Conservation (phyloP, 2,329 filamentous ascomycete genomes). For the Elsinoe ampelina region DNA sequence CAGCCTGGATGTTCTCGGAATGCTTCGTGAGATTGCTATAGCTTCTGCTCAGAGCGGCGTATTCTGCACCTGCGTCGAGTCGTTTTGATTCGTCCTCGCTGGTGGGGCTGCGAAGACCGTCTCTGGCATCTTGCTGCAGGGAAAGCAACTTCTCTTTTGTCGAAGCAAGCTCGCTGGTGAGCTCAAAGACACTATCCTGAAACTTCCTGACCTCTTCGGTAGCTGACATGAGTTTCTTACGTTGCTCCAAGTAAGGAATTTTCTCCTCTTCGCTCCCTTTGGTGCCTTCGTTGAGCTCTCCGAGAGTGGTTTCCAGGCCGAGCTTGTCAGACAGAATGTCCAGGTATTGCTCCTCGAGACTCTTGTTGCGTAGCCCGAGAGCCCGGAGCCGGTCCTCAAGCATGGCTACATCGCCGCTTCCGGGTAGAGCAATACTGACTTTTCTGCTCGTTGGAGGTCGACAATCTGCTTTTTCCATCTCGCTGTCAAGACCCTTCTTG, state of each 20-base stretch:
- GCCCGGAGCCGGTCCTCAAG: not conserved
- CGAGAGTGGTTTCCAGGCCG: constrained; percentile 27
- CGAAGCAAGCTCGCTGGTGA: constrained; percentile 18
- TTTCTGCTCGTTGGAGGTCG: constrained; percentile 17
- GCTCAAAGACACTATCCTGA: constrained; percentile 18
- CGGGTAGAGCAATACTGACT: constrained; percentile 1
- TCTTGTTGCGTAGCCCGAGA: constrained; percentile 8
- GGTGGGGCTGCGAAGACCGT: constrained; percentile 4
- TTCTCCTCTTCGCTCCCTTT: constrained; percentile 22
- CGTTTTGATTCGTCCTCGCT: constrained; percentile 13
- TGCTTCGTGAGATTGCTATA: constrained; percentile 18
- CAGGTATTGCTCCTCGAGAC: constrained; percentile 30
- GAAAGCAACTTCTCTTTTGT: constrained; percentile 17
- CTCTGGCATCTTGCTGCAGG: not conserved
- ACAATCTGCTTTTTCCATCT: constrained; percentile 29
- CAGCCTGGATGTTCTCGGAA: constrained; percentile 18
- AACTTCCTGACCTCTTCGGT: constrained; percentile 25
- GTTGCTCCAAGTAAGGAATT: constrained; percentile 19
- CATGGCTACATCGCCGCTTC: constrained; percentile 1
- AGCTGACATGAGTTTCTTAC: constrained; percentile 17
- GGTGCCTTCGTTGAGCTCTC: constrained; percentile 28
- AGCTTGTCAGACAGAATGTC: constrained; percentile 32
- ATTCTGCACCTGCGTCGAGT: constrained; percentile 16
- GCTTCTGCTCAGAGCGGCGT: constrained; percentile 15
- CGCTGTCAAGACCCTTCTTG: constrained; percentile 31